Conservation (phyloP, 331 rosid species). For the Rhamnella rubrinervis region DNA sequence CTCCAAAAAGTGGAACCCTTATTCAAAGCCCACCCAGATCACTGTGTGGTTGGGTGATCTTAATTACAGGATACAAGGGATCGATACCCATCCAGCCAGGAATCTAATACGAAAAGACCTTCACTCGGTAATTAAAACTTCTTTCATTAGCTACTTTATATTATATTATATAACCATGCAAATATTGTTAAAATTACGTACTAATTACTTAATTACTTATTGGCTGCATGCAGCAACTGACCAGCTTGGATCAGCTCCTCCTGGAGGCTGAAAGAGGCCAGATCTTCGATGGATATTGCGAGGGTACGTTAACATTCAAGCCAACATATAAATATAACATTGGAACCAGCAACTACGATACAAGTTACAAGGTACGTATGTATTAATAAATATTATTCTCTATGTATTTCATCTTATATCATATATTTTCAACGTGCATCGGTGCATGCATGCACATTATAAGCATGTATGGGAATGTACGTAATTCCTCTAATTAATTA, state of each 20-base stretch:
- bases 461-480: too few relatives aligned
- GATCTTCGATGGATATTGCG: constrained; percentile 63
- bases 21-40: constrained; percentile 49
- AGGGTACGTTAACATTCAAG: constrained; percentile 69
- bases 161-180: too few relatives aligned
- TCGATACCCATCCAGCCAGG: constrained; percentile 46
- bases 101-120: constrained; percentile 39
- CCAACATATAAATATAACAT: constrained; percentile 68
- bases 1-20: constrained; percentile 55
- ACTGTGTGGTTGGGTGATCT: constrained; percentile 79
- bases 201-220: neutral
- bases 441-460: too few relatives aligned
- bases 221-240: constrained; percentile 34
- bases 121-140: constrained; percentile 31
- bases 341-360: constrained; percentile 61
- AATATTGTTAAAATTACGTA: too few relatives aligned
- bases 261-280: constrained; percentile 71
- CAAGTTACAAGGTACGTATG: constrained; percentile 49
- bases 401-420: neutral
- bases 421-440: too few relatives aligned
- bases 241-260: constrained; percentile 58
- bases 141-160: neutral
- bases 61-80: constrained; percentile 63
- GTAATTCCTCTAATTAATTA: too few relatives aligned
- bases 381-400: neutral